Evolutionary conservation across 495 filamentous ascomycete genomes (phyloP), one percentile per base, ranked within the genome.

Genomic region (Durotheca rogersii): DNA sequence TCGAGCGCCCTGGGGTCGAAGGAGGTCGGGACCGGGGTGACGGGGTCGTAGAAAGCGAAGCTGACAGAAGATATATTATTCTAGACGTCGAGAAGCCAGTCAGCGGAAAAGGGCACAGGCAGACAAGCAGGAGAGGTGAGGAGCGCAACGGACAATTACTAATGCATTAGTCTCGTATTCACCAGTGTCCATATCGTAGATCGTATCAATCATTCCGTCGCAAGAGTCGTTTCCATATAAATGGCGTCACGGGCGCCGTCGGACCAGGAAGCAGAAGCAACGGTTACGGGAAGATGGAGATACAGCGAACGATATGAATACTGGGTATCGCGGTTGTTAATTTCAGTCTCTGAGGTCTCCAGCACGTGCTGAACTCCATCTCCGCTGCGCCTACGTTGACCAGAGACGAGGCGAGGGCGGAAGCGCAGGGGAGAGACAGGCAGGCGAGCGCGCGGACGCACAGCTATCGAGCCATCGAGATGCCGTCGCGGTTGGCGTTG

Each of bases 101-200:
- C 35, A 66, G 54, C 51, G 40, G 1, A 12, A 23, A 15, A 3
- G 9, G 7, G 34, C 20, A 29, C 15, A 2, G 33, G 32, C 10
- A 48, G 1, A 12, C 10, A 12, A 6, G 21, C 12, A 2, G 41
- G 19, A 6, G 14, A 17, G 3, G 20, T n/a, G 34, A 12, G n/a
- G 12, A 14, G 7, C 21, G 17, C 9, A 20, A 53, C 71, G 51
- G 48, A 78, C 74, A 64, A 76, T 74, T 60, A 76, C 56, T 47
- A 78, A 54, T 30, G 71, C 69, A 65, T 78, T 78, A 57, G 74
- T 78, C 44, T 75, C 74, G 67, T 76, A 78, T 63, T 76, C 73
- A 34, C 72, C 73, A 62, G 71, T 68, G 62, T 78, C 74, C 74
- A 78, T 78, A 60, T 72, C 74, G 70, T 65, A 70, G 47, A 41